A percentile compares a stretch with the other conserved stretches of the same genome.
Conservation (phyloP, 2,329 filamentous ascomycete species). For the Byssochlamys sp. region DNA sequence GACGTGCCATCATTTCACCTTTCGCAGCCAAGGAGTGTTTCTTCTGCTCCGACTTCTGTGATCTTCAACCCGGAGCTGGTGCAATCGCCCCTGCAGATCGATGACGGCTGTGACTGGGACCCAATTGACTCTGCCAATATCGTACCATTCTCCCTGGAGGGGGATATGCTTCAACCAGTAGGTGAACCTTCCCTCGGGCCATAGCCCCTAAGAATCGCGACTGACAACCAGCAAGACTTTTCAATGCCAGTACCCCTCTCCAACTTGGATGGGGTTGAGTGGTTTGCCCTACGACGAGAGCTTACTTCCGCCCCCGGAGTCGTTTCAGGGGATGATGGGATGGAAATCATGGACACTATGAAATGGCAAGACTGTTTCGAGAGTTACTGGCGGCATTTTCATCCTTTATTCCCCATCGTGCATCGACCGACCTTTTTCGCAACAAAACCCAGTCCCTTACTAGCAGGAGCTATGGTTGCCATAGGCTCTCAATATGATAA, state of each 20-base stretch:
- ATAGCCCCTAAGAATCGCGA: not conserved
- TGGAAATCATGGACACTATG: conserved; percentile 28
- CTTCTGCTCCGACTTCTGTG: conserved; percentile 24
- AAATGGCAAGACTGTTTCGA: conserved; percentile 25
- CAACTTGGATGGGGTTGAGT: conserved; percentile 30
- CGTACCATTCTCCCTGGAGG: conserved; percentile 24
- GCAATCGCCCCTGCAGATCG: conserved; percentile 25
- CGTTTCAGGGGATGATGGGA: conserved; percentile 21
- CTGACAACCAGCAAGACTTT: conserved; percentile 20
- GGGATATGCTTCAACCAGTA: conserved; percentile 29
- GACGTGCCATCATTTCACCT: conserved; percentile 25
- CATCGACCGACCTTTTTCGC: conserved; percentile 24
- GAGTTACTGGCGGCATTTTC: conserved; percentile 27
- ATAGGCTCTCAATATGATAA: conserved; percentile 28
- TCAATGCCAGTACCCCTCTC: conserved; percentile 31
- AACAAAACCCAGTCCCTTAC: conserved; percentile 21
- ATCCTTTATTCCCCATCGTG: conserved; percentile 27
- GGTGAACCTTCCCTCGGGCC: conserved; percentile 15
- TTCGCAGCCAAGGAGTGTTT: conserved; percentile 19
- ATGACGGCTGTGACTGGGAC: conserved; percentile 25
- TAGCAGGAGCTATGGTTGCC: conserved; percentile 25
- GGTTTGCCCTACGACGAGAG: conserved; percentile 29
- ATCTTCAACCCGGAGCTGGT: conserved; percentile 24
- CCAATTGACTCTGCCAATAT: conserved; percentile 23
- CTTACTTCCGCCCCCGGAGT: conserved; percentile 24